Evolutionary conservation across 148 eudicot species (phyloP).

Genomic region (Nepenthes mirabilis): DNA sequence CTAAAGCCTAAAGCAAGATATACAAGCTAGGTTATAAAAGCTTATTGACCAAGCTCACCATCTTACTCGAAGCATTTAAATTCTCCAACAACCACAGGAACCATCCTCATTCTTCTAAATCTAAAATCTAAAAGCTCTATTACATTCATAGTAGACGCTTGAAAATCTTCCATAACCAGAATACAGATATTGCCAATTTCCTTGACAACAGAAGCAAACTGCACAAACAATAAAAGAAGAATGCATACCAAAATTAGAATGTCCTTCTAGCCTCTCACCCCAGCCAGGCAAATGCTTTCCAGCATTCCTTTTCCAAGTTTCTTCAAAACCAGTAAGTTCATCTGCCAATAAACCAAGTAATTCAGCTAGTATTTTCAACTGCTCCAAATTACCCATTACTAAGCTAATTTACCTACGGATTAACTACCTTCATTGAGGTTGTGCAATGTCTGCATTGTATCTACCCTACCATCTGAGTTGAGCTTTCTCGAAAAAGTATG

Average conservation of each 20-base stretch:
- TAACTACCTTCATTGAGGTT: conserved; percentile 66
- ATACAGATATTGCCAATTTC: no score
- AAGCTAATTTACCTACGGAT: neutral
- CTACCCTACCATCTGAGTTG: conserved; percentile 78
- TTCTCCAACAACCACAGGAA: no score
- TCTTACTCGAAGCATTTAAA: no score
- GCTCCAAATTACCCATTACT: conserved; percentile 1
- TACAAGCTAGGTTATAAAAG: no score
- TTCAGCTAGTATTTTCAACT: neutral
- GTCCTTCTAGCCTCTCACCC: conserved; percentile 31
- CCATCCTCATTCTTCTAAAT: no score
- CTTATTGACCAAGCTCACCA: no score
- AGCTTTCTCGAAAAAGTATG: conserved; percentile 76
- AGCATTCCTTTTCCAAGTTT: conserved; percentile 77
- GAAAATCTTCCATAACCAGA: no score
- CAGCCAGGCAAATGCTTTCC: conserved; percentile 55
- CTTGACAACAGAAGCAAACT: no score
- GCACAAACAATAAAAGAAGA: neutral
- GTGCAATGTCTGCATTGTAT: conserved; percentile 67
- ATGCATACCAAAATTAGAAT: conserved; percentile 11
- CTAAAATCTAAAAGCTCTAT: no score
- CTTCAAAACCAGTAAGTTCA: conserved; percentile 73
- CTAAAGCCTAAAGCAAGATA: no score
- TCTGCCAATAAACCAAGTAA: conserved; percentile 23
- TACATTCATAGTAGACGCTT: no score